Conservation (phyloP, 139 green algal genomes). For the Microglena sp. region DNA sequence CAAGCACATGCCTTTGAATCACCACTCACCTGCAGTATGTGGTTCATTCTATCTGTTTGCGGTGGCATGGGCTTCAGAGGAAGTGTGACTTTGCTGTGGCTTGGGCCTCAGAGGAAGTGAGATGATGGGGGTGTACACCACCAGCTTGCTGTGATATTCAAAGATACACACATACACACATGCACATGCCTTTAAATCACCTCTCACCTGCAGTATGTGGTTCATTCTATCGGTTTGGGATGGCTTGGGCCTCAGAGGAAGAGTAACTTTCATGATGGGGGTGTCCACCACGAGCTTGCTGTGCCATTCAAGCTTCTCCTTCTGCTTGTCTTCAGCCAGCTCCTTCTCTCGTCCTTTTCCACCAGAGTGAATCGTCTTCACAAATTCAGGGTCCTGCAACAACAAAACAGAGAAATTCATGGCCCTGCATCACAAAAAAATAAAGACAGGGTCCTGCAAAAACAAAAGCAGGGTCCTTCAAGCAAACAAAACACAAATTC, state of each 20-base stretch:
- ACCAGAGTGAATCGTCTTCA: slow-evolving; percentile 35
- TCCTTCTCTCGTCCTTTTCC: slow-evolving; percentile 11
- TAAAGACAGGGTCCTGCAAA: background rate
- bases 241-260: slow-evolving; percentile 16
- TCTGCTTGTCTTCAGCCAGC: slow-evolving; percentile 1
- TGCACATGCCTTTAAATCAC: slow-evolving; percentile 64
- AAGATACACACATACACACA: background rate
- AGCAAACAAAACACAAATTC: background rate
- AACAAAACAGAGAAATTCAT: slow-evolving; percentile 7
- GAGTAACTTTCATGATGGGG: slow-evolving; percentile 20
- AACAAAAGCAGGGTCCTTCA: background rate
- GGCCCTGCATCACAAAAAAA: background rate
- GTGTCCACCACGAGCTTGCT: slow-evolving; percentile 31
- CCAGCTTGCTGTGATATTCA: slow-evolving; percentile 26
- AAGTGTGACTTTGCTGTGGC: slow-evolving; percentile 17
- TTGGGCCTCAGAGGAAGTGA: no score
- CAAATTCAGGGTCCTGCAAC: slow-evolving; percentile 31
- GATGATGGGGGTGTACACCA: slow-evolving; percentile 29
- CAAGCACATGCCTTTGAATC: slow-evolving; percentile 50
- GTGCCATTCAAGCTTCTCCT: slow-evolving; percentile 18
- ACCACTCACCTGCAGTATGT: slow-evolving; percentile 35
- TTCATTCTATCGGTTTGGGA: slow-evolving; percentile 26
- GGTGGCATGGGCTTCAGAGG: slow-evolving; percentile 14
- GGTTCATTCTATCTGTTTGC: slow-evolving; percentile 25
- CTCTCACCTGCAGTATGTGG: slow-evolving; percentile 25